Evolutionary conservation across 768 basidiomycete genomes (phyloP).

Genomic region (Podaxis mareebaensis): DNA sequence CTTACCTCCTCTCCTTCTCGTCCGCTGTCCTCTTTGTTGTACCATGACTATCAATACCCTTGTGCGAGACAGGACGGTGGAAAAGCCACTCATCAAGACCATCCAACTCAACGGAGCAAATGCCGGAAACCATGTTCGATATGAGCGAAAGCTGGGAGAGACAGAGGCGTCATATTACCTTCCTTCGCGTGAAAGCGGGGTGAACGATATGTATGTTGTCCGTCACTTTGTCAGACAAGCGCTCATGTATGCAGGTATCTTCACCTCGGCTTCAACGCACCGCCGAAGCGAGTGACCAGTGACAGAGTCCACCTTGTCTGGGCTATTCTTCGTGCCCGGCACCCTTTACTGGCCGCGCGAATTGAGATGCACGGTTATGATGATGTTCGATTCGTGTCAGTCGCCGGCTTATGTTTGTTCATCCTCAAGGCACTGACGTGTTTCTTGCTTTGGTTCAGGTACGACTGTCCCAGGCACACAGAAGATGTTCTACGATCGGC

Average conservation of each 20-base stretch:
- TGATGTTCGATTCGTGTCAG: constrained; percentile 70
- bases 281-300: constrained; percentile 39
- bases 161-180: constrained; percentile 81
- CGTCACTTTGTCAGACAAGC: constrained; percentile 1
- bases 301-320: constrained; percentile 60
- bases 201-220: constrained; percentile 78
- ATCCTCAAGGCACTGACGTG: neutral
- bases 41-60: neutral
- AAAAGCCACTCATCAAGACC: neutral
- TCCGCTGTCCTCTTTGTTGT: neutral
- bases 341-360: constrained; percentile 69
- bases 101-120: neutral
- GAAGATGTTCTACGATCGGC: constrained; percentile 50
- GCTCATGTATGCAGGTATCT: constrained; percentile 59
- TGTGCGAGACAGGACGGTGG: neutral
- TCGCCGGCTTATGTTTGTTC: constrained; percentile 10
- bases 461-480: constrained; percentile 41
- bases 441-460: constrained; percentile 35
- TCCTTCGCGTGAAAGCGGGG: constrained; percentile 74
- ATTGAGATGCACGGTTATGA: constrained; percentile 62
- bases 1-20: neutral
- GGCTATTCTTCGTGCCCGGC: constrained; percentile 70
- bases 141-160: constrained; percentile 64
- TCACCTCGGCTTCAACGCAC: constrained; percentile 66
- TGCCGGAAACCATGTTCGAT: neutral